Evolutionary conservation across 2,329 filamentous ascomycete genomes (phyloP), one percentile per base, ranked within the genome.

Genomic region (Capronia epimyces): DNA sequence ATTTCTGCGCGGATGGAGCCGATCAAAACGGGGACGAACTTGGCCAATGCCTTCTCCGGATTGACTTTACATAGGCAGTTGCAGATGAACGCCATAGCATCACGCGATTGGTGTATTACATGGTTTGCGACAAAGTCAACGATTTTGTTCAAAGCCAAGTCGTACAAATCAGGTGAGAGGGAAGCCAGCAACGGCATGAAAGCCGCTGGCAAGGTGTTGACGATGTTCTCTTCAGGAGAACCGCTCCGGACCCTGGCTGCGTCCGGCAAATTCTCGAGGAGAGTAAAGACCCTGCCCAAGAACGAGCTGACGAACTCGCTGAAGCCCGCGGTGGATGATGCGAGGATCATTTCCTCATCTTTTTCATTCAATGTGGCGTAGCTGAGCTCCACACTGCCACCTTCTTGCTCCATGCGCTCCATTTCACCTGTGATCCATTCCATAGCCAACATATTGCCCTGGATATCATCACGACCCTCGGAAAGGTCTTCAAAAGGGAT

Each of bases 61-160:
- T 94, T 88, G 60, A 95, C 89, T 70, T 97, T 97, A 76, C 93
- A 95, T 20, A 98, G 77, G 0, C 89, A 87, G 68, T 96, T 97
- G 70, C 91, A 87, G 47, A 97, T 97, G 78, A 95, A 98, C 1
- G 94, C 93, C 86, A 98, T 96, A 6, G 93, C 91, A 74, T 98
- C 93, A 59, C 91, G 79, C 46, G 93, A 91, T 69, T 97, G 93
- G 63, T 98, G 90, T 15, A 98, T 91, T 43, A 98, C 93, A 71
- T 97, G 93, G 57, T 87, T 87, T 1, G 87, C 84, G 21, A 96
- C 86, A 66, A 98, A 98, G 25, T 87, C 82, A 2, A 89, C 86
- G 61, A 98, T 82, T 74, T 97, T 97, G 53, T 95, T 86, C 44
- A 98, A 72, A 0, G 88, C 89, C 65, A 93, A 80, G 63, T 97